Evolutionary conservation across 73 alveolate genomes (phyloP).

Genomic region (Paramecium tetraurelia): DNA sequence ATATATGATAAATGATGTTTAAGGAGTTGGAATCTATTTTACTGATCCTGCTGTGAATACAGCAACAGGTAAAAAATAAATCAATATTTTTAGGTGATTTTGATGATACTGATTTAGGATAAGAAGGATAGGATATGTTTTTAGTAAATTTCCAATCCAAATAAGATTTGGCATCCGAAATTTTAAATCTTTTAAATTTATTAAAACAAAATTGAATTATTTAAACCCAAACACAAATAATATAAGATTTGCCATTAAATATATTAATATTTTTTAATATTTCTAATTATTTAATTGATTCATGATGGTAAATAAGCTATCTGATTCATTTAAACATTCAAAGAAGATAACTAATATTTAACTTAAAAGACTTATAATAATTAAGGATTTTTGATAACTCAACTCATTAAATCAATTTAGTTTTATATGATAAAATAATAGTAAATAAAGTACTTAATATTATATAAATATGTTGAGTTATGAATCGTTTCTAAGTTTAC

Average conservation of each 20-base stretch:
- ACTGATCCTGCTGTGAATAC: constrained; percentile 49
- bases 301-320: too few species aligned
- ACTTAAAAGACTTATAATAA: too few species aligned
- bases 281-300: too few species aligned
- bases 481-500: background rate
- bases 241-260: too few species aligned
- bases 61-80: background rate
- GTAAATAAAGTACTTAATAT: too few species aligned
- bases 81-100: background rate
- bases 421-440: too few species aligned
- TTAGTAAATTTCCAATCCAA: background rate
- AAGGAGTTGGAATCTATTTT: constrained; percentile 20
- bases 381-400: too few species aligned
- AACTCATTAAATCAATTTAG: too few species aligned
- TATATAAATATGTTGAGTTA: background rate
- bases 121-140: background rate
- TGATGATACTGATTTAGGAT: constrained; percentile 49
- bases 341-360: too few species aligned
- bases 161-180: background rate
- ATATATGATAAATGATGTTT: constrained; percentile 37
- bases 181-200: background rate
- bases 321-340: too few species aligned
- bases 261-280: too few species aligned
- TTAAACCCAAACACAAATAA: background rate
- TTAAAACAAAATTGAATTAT: background rate